Percentiles rank a stretch among this genome's conserved stretches.
Conservation (phyloP, 805 yeast species). For the Danielia reshetovae region DNA sequence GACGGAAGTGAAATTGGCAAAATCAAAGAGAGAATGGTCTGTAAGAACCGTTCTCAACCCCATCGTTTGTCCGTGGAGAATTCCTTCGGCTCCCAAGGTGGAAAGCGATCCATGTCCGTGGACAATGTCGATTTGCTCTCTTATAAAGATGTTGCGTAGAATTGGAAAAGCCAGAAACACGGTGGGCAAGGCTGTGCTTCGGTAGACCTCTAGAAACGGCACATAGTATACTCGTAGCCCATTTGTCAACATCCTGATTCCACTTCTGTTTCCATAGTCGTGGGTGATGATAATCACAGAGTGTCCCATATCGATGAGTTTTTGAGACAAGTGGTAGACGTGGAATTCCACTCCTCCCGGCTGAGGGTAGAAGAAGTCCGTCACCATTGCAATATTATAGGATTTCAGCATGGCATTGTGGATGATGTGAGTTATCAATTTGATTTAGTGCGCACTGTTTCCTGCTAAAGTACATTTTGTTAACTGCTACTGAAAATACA, state of each 20-base stretch:
- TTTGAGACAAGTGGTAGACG: conserved; percentile 84
- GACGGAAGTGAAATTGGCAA: conserved; percentile 78
- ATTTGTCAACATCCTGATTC: conserved; percentile 77
- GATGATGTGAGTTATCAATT: background rate
- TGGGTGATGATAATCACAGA: conserved; percentile 86
- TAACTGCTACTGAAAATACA: background rate
- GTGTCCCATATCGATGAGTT: conserved; percentile 76
- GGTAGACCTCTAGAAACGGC: conserved; percentile 74
- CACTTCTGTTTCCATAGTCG: conserved; percentile 76
- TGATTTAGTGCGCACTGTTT: background rate
- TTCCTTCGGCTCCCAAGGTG: conserved; percentile 82
- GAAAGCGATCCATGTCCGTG: conserved; percentile 95
- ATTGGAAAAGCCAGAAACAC: conserved; percentile 87
- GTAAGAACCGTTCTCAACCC: conserved; percentile 90
- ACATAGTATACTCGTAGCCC: conserved; percentile 92
- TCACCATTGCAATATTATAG: conserved; percentile 64
- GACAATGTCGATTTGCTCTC: conserved; percentile 83
- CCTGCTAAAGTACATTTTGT: background rate
- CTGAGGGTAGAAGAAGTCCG: conserved; percentile 97
- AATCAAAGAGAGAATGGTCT: conserved; percentile 94
- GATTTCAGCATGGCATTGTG: conserved; percentile 1
- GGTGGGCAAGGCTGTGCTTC: conserved; percentile 85
- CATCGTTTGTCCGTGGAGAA: conserved; percentile 90
- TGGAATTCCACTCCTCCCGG: conserved; percentile 98
- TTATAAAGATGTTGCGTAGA: conserved; percentile 73